Evolutionary conservation across 441 rosid genomes (phyloP), one percentile per base, ranked within the genome.

Genomic region (Arabidopsis lyrata): DNA sequence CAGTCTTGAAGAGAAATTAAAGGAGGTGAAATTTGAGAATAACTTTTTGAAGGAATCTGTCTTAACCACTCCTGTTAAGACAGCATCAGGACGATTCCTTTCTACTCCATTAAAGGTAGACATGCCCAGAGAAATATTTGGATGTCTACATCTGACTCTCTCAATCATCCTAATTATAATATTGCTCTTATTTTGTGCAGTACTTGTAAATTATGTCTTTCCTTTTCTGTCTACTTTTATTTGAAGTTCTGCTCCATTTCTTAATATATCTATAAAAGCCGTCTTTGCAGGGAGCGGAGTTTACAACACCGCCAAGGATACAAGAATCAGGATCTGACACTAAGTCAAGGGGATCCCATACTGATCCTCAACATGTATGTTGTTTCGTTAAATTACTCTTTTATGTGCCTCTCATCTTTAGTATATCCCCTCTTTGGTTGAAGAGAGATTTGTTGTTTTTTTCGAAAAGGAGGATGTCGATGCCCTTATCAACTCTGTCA

Each of bases 401-500:
- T 60, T 38, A 8, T 53, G 72, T 75, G 18, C 52, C 58, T 72
- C 52, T 48, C n/a, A 10, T 72, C 50, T 64, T 60, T 15, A 24
- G 45, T 44, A 24, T 56, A 38, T 76, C 5, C 48, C 42, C 72
- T 68, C 66, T 72, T 32, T 80, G 48, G 52, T 72, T 66, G 68
- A 77, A 59, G 64, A 66, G 56, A 50, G 27, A 39, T 48, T 36
- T 11, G 45, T 75, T 65, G 31, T 0, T 68, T 66, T 63, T 39
- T 82, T 80, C 70, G 55, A 83, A 72, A 84, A 93, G 98, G 97
- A 93, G 86, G 86, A 81, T 78, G 87, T 93, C 36, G 94, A 85
- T 69, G 81, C 84, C 44, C 91, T 93, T 54, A 87, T 93, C 83
- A 84, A 74, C 66, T 89, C 94, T 66, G 89, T 91, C 63, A 78